phyloP scores from a whole-genome alignment of 495 filamentous ascomycete species.

The Penicillium macrosclerotiorum region DNA sequence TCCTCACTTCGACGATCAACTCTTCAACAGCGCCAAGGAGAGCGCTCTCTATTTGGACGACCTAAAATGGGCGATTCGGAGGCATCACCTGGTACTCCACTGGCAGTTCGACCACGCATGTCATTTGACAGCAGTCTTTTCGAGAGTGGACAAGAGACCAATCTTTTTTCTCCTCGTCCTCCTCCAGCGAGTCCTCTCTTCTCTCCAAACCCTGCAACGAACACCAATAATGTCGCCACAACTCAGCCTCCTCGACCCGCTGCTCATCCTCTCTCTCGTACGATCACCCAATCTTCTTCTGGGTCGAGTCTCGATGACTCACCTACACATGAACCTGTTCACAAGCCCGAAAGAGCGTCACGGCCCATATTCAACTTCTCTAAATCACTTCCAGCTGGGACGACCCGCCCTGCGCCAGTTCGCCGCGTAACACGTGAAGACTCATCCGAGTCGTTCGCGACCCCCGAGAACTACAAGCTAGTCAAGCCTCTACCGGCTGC shows the following conservation, averaged over 20 bases:
- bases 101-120: constrained; percentile 61
- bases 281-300: constrained; percentile 81
- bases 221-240: constrained; percentile 2
- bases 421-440: constrained; percentile 42
- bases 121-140: constrained; percentile 72
- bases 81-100: constrained; percentile 24
- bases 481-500: constrained; percentile 81
- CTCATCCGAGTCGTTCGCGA: constrained; percentile 62
- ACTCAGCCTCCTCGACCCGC: constrained; percentile 31
- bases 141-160: constrained; percentile 58
- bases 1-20: constrained; percentile 83
- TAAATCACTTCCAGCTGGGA: constrained; percentile 73
- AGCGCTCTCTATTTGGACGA: constrained; percentile 56
- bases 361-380: constrained; percentile 66
- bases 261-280: constrained; percentile 82
- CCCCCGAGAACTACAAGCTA: constrained; percentile 78
- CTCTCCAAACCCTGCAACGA: constrained; percentile 28
- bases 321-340: constrained; percentile 62
- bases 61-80: constrained; percentile 39
- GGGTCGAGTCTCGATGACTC: constrained; percentile 77
- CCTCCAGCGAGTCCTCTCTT: constrained; percentile 35
- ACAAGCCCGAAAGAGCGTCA: constrained; percentile 51
- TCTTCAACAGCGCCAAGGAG: constrained; percentile 73
- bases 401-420: constrained; percentile 47
- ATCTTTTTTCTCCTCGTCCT: constrained; percentile 50